Percentiles rank a stretch among this genome's conserved stretches.
phyloP scores from a whole-genome alignment of 2,329 filamentous ascomycete species.

The Cordyceps farinosa region DNA sequence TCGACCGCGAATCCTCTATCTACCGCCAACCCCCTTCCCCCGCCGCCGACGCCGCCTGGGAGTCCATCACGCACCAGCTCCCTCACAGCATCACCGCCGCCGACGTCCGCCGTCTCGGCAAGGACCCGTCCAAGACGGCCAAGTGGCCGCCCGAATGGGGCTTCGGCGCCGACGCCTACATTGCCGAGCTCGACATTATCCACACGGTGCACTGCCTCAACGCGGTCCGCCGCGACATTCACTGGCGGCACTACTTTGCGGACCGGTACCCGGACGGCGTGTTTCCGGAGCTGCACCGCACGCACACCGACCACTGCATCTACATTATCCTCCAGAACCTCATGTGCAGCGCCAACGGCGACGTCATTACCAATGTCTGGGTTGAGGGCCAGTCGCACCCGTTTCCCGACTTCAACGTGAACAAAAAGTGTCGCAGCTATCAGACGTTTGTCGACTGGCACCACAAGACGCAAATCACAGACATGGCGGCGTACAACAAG shows the following conservation, averaged over 20 bases:
- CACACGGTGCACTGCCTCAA: constrained; percentile 17
- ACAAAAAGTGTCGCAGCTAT: constrained; percentile 4
- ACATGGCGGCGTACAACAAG: not conserved
- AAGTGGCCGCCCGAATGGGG: not conserved
- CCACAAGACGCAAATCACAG: not conserved
- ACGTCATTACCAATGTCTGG: constrained; percentile 5
- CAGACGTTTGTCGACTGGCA: constrained; percentile 4
- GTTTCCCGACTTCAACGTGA: constrained; percentile 4
- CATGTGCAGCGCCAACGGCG: constrained; percentile 6
- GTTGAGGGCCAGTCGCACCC: constrained; percentile 3
- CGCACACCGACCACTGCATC: constrained; percentile 16
- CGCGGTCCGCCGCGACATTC: constrained; percentile 9
- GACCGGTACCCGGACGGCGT: constrained; percentile 7
- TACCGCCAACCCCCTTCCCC: constrained; percentile 8
- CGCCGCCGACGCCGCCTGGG: constrained; percentile 13
- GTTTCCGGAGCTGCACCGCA: constrained; percentile 12
- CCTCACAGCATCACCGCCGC: constrained; percentile 12
- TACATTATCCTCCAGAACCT: constrained; percentile 16
- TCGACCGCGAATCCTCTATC: constrained; percentile 1
- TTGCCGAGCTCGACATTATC: constrained; percentile 15
- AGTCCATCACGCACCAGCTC: constrained; percentile 1
- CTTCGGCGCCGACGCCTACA: constrained; percentile 9
- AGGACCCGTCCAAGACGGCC: constrained; percentile 10
- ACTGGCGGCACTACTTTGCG: constrained; percentile 14
- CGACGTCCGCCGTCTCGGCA: constrained; percentile 12